Evolutionary conservation across 2,329 filamentous ascomycete genomes (phyloP).

Genomic region (Alternaria longipes): DNA sequence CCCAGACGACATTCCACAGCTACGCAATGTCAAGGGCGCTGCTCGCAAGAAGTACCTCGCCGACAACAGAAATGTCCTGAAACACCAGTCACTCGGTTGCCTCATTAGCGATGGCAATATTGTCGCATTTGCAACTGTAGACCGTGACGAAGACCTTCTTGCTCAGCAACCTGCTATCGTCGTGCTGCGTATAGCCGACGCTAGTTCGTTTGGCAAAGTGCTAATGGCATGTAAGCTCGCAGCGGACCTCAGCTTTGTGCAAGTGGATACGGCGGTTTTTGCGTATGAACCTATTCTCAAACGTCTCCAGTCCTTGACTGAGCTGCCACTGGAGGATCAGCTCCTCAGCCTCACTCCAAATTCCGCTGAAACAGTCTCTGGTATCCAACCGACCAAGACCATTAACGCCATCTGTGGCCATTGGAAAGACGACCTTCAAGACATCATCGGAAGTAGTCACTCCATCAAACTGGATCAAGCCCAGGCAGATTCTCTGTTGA

Average conservation of each 20-base stretch:
- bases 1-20: slow-evolving; percentile 56
- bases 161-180: slow-evolving; percentile 57
- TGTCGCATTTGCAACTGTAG: slow-evolving; percentile 68
- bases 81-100: slow-evolving; percentile 69
- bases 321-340: slow-evolving; percentile 65
- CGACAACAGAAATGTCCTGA: slow-evolving; percentile 60
- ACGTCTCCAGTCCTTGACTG: slow-evolving; percentile 64
- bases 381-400: slow-evolving; percentile 34
- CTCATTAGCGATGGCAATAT: slow-evolving; percentile 63
- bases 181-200: slow-evolving; percentile 62
- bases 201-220: slow-evolving; percentile 56
- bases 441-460: slow-evolving; percentile 26
- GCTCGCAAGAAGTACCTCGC: slow-evolving; percentile 58
- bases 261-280: slow-evolving; percentile 73
- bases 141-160: slow-evolving; percentile 62
- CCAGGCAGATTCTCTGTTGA: slow-evolving; percentile 66
- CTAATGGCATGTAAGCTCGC: slow-evolving; percentile 50
- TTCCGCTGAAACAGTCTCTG: slow-evolving; percentile 31
- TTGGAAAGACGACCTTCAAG: slow-evolving; percentile 29
- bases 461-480: slow-evolving; percentile 59
- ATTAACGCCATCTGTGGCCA: slow-evolving; percentile 34
- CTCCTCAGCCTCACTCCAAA: slow-evolving; percentile 54
- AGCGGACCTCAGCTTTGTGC: slow-evolving; percentile 59
- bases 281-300: slow-evolving; percentile 73
- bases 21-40: slow-evolving; percentile 42